Evolutionary conservation across 2,329 filamentous ascomycete species (phyloP), one percentile per base, ranked within the genome.

Genomic region (Cordyceps cicadae): DNA sequence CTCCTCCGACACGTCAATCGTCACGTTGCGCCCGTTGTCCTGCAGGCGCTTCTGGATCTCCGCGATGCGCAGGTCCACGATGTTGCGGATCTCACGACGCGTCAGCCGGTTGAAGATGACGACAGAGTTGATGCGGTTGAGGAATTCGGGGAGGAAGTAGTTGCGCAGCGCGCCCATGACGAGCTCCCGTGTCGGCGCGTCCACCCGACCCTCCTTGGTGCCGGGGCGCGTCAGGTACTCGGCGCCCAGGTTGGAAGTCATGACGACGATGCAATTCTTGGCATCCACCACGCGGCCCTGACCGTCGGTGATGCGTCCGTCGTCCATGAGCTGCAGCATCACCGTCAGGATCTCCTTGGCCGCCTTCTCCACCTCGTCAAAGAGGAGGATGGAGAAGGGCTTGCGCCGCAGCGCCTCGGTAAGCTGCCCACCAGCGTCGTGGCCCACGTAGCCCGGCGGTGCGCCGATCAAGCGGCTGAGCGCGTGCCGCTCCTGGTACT

Each of bases 71-170:
- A 99, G 81, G 70, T 99, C 94, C 63, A 99, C 94, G 71, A 99
- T 97, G 78, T 86, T 91, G 70, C 94, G 88, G 69, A 99, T 99
- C 76, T 99, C 94, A 61, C 76, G 80, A 72, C 87, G 88, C 3
- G 90, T 93, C 60, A 99, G 88, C 53, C 94, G 89, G 81, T 99
- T 99, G 85, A 99, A 99, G 77, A 99, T 97, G 76, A 99, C 92
- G 59, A 87, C 90, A 63, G 89, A 94, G 76, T 85, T 93, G 80
- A 99, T 97, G 72, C 94, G 90, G 82, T 99, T 99, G 66, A 99
- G 86, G 81, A 99, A 99, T 71, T 99, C 94, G 37, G 94, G 94
- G 2, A 99, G 81, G 85, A 99, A 99, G 79, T 96, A 97, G 79
- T 91, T 91, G 70, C 93, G 89, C 43, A 99, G 83, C 5, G 92